phyloP scores from a whole-genome alignment of 2,329 filamentous ascomycete genomes.

The Dichotomopilus funicola region DNA sequence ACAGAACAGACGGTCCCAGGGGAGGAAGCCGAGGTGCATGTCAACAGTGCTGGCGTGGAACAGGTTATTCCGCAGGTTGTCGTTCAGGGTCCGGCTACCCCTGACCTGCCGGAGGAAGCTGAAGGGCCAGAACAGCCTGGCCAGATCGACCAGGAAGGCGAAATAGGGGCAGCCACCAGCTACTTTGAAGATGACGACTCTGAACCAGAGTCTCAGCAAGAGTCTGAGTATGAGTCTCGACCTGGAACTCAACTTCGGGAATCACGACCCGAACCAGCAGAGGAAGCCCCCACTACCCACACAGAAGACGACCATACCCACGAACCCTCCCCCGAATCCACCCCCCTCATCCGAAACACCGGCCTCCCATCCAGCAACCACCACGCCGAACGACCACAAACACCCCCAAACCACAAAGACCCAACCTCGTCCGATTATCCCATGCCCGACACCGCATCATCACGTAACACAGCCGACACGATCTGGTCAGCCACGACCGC shows the following conservation, averaged over 20 bases:
- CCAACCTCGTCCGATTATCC: slow-evolving; percentile 3
- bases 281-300: too few relatives aligned
- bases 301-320: too few relatives aligned
- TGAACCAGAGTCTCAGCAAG: neutral
- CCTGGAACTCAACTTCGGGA: too few relatives aligned
- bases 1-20: neutral
- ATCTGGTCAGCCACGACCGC: neutral
- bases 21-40: neutral
- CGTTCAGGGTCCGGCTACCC: neutral
- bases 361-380: slow-evolving; percentile 27
- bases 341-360: neutral
- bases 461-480: too few relatives aligned
- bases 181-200: slow-evolving; percentile 4
- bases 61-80: neutral
- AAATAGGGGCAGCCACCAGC: slow-evolving; percentile 3
- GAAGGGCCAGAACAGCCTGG: too few relatives aligned
- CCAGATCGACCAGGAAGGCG: neutral
- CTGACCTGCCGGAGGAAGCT: neutral
- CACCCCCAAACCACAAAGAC: slow-evolving; percentile 12
- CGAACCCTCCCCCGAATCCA: slow-evolving; percentile 1
- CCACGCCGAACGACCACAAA: slow-evolving; percentile 20
- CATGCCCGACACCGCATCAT: slow-evolving; percentile 12
- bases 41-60: neutral
- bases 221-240: neutral
- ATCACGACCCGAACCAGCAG: too few relatives aligned